Evolutionary conservation across 768 basidiomycete genomes (phyloP), one percentile per base, ranked within the genome.

Genomic region (Hirschioporus abietinus): DNA sequence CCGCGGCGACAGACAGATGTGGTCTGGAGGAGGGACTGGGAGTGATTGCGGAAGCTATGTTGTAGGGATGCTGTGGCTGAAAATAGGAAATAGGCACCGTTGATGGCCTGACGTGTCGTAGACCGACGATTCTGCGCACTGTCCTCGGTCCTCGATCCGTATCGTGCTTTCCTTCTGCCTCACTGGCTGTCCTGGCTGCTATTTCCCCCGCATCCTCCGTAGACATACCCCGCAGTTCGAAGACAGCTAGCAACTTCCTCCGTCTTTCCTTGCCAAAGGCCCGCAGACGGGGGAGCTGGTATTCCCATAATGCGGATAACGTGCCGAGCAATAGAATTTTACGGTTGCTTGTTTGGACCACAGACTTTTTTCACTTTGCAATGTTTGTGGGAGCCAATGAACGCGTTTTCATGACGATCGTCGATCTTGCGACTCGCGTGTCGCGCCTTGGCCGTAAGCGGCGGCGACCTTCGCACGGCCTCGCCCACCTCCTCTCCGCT

Each of bases 381-480:
- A 30, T 30, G 42, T 36, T 15, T 36, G 42, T 52, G 42, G 42
- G 15, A 52, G 42, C 42, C 42, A 52, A 52, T 52, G 42, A 15
- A 52, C 6, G 42, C 20, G 42, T 52, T 52, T 52, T 52, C 42
- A 52, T 52, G 42, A 52, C 42, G 42, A 52, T 52, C 42, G 42
- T 52, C 42, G 42, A 52, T 52, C 42, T 12, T 20, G 42, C 42
- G 1, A 1, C 15, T 52, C 63, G 35, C 20, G 24, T 24, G 62
- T 35, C 25, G 62, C 62, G 18, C 5, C 62, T 35, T 63, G 63
- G 63, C n/a, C 63, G 63, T 34, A 64, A 24, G 63, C 63, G 42
- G 27, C 63, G 25, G 42, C 42, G 63, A 35, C 34, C 7, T 34
- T 35, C 27, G 63, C 42, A 10, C 42, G 42, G 42, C 42, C 42